phyloP scores from a whole-genome alignment of 768 basidiomycete genomes.

The Kwoniella sp. region DNA sequence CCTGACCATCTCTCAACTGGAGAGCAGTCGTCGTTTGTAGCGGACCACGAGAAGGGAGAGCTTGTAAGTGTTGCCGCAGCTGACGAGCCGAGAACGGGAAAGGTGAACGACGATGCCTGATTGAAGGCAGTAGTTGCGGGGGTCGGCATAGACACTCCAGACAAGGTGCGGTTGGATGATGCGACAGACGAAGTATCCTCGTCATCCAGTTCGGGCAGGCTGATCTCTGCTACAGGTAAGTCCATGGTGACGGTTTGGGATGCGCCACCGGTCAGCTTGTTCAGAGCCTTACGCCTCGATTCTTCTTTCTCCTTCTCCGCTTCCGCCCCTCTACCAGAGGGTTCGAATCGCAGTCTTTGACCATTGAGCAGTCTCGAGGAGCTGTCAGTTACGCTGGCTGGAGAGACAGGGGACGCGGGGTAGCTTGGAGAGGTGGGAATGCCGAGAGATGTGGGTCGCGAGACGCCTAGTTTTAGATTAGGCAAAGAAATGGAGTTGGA shows the following conservation, averaged over 20 bases:
- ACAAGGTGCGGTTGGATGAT: conserved; percentile 28
- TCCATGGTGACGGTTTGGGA: neutral
- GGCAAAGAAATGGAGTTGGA: conserved; percentile 43
- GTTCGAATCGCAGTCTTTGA: conserved; percentile 38
- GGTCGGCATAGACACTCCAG: conserved; percentile 14
- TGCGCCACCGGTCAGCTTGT: conserved; percentile 31
- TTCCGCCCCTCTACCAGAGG: conserved; percentile 38
- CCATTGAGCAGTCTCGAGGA: conserved; percentile 10
- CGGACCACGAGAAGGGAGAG: conserved; percentile 12
- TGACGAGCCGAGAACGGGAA: conserved; percentile 13
- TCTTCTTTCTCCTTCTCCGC: conserved; percentile 41
- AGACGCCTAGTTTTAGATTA: conserved; percentile 28
- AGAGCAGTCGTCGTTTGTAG: conserved; percentile 11
- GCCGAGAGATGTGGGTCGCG: conserved; percentile 35
- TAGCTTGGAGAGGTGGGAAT: conserved; percentile 29
- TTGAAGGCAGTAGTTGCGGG: conserved; percentile 16
- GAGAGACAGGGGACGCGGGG: conserved; percentile 33
- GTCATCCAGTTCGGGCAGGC: conserved; percentile 39
- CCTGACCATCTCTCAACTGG: conserved; percentile 25
- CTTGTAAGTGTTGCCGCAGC: conserved; percentile 4
- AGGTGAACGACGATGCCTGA: conserved; percentile 11
- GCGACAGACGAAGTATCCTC: conserved; percentile 29
- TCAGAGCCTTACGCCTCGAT: conserved; percentile 35
- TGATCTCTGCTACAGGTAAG: conserved; percentile 25
- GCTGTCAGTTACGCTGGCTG: conserved; percentile 8